Conservation (phyloP, 345 rosid species). For the Citrus maxima region DNA sequence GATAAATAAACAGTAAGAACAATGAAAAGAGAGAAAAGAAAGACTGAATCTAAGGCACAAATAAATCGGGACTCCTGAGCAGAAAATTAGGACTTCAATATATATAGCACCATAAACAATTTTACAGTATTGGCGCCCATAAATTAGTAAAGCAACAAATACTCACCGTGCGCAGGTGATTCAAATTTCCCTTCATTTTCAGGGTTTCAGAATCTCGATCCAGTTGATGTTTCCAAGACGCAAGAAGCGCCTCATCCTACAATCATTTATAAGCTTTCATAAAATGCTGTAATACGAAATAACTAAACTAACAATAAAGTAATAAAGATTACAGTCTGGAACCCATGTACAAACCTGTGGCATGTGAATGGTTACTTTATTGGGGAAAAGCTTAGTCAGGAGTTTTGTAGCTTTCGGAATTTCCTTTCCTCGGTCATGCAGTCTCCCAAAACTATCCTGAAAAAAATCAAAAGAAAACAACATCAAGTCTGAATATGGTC, state of each 20-base stretch:
- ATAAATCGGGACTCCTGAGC: neutral
- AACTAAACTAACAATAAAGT: slow-evolving; percentile 3
- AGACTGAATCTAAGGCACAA: neutral
- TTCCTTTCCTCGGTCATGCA: slow-evolving; percentile 76
- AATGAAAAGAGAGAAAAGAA: neutral
- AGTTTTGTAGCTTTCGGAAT: slow-evolving; percentile 64
- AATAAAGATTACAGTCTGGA: neutral
- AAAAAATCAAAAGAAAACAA: slow-evolving; percentile 15
- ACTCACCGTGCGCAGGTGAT: slow-evolving; percentile 66
- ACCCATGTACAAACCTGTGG: slow-evolving; percentile 62
- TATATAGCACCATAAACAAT: slow-evolving; percentile 1
- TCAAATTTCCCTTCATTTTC: slow-evolving; percentile 73
- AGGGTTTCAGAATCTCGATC: slow-evolving; percentile 80
- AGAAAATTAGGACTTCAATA: neutral
- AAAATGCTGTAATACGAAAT: neutral
- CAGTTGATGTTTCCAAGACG: slow-evolving; percentile 75
- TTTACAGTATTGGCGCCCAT: neutral
- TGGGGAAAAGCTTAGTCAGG: slow-evolving; percentile 76
- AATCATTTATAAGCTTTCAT: slow-evolving; percentile 16
- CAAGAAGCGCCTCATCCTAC: slow-evolving; percentile 79
- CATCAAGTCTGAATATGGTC: neutral
- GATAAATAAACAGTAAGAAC: neutral
- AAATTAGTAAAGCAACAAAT: neutral
- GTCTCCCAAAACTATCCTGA: slow-evolving; percentile 84
- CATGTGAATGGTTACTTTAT: slow-evolving; percentile 81